These are phyloP conservation scores for Acidiella bohemica DNA, from an alignment of 495 filamentous ascomycete species.

Conservation along the genomic window DNA sequence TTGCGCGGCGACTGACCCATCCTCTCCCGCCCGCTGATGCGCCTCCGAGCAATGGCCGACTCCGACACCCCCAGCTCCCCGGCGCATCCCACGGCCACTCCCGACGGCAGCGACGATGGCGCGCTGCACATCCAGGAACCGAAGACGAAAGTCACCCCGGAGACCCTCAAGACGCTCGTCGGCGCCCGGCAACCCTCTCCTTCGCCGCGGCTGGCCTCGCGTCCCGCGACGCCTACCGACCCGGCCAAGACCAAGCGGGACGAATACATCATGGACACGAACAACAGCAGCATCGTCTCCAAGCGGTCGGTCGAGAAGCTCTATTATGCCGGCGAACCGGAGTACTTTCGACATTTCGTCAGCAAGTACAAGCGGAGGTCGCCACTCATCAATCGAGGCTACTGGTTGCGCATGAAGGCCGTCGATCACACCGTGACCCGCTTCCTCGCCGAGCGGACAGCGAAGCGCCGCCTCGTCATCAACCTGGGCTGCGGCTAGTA, in stretches of 20 bases:
- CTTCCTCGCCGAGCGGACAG: conserved; percentile 49
- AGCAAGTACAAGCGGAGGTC: conserved; percentile 65
- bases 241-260: conserved; percentile 17
- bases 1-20: too few species aligned
- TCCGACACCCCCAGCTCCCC: neutral
- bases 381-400: conserved; percentile 77
- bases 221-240: conserved; percentile 2
- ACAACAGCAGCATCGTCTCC: conserved; percentile 78
- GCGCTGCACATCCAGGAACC: too few species aligned
- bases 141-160: too few species aligned
- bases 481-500: conserved; percentile 89
- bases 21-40: too few species aligned
- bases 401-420: conserved; percentile 72
- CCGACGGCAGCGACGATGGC: conserved; percentile 1
- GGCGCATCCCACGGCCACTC: conserved; percentile 1
- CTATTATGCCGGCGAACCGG: conserved; percentile 55
- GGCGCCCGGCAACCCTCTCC: too few species aligned
- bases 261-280: conserved; percentile 46
- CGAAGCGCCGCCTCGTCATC: conserved; percentile 58
- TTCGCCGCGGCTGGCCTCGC: too few species aligned
- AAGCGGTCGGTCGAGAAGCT: conserved; percentile 79
- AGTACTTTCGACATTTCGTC: conserved; percentile 80
- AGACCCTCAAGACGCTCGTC: too few species aligned
- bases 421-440: conserved; percentile 57
- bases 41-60: too few species aligned